Base-by-base conservation (phyloP, 352 stramenopile genomes). In the Thalassiosira ordinaria region DNA sequence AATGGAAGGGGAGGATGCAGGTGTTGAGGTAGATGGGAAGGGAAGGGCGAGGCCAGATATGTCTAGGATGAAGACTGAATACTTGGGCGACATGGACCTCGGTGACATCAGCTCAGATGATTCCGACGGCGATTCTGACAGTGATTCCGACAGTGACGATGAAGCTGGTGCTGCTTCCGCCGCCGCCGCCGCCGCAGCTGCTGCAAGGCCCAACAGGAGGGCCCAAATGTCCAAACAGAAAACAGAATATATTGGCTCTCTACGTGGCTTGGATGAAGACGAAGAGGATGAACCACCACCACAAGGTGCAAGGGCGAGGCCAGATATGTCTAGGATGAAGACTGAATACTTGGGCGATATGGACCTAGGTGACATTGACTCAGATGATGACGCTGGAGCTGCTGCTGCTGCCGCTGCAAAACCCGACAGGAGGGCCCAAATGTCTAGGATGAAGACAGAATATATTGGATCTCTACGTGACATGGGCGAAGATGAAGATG, bases 271-370 rank as follows among this genome's bases (percentile, higher is more conserved):
- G n/a, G n/a, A n/a, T 29, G 29, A 13, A 18, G 24, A 51, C 29
- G 57, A 61, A 33, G 52, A 61, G 22, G 16, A 61, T 33, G 52
- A 61, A 14, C 16, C 16, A 39, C 13, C 5, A 61, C n/a, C n/a
- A n/a, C n/a, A n/a, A n/a, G n/a, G n/a, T n/a, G n/a, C n/a, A 66
- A 51, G 33, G 22, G 9, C 16, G 24, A 35, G 14, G 56, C 1
- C 9, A 16, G 13, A 9, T 7, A 20, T 16, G 14, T 49, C 14
- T 7, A n/a, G 18, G 39, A 18, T 4, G 14, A 49, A 18, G 39
- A 49, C 4, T 20, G 39, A 7, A 49, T 4, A 49, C 39, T 16
- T 49, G 6, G n/a, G n/a, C n/a, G n/a, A n/a, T n/a, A n/a, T n/a
- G n/a, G n/a, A n/a, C n/a, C n/a, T n/a, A n/a, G n/a, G n/a, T n/a